phyloP scores from a whole-genome alignment of 148 eudicot species.

The Vaccinium darrowii region DNA sequence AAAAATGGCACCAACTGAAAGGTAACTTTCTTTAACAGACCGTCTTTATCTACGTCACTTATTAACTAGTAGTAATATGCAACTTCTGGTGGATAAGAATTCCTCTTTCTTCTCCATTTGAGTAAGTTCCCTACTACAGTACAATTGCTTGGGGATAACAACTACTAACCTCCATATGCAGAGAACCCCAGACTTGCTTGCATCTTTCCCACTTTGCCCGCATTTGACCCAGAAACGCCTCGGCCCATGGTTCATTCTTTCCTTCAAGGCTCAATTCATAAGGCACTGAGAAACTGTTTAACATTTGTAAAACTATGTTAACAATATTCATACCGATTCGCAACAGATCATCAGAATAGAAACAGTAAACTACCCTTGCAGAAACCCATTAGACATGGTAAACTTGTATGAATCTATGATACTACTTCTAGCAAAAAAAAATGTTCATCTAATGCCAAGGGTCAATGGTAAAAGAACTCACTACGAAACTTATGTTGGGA shows the following conservation, averaged over 20 bases:
- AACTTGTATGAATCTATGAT: background rate
- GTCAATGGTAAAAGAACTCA: no score
- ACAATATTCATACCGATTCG: background rate
- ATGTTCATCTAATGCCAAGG: background rate
- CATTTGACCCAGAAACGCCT: constrained; percentile 50
- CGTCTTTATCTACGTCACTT: background rate
- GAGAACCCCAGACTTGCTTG: constrained; percentile 66
- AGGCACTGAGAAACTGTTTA: constrained; percentile 85
- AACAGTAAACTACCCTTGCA: background rate
- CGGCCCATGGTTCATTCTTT: constrained; percentile 73
- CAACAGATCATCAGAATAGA: background rate
- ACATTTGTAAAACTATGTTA: constrained; percentile 11
- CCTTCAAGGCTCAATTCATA: constrained; percentile 79
- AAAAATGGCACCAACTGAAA: background rate
- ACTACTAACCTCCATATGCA: constrained; percentile 71
- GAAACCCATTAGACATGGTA: background rate
- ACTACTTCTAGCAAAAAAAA: background rate
- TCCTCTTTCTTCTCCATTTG: background rate
- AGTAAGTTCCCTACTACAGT: constrained; percentile 27
- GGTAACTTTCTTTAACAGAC: background rate
- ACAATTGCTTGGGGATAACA: constrained; percentile 85
- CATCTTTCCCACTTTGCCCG: constrained; percentile 56
- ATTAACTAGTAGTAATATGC: background rate
- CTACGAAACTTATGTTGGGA: no score
- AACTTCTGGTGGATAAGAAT: background rate